Evolutionary conservation across 371 early-diverging fungal species (phyloP), one percentile per base, ranked within the genome.

Genomic region (Mortierella sp.): DNA sequence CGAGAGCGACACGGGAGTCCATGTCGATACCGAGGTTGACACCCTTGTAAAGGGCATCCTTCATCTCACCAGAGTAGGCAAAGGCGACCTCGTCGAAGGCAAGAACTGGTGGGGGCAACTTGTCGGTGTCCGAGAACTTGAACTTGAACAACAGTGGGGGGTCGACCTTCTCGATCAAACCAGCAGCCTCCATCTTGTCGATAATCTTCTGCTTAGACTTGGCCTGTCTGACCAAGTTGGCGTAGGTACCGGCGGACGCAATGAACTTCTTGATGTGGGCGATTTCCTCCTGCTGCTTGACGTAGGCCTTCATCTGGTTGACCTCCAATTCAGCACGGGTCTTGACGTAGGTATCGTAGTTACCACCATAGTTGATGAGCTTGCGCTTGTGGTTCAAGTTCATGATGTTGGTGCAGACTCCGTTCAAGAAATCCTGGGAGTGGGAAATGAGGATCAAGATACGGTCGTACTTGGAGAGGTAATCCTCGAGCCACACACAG

Each of bases 171-270:
- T 99, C 98, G 71, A 99, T 92, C 72, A 99, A 89, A 81, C 99
- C 99, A 78, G 94, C 98, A 79, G 98, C 98, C 90, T 97, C 97
- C 99, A 99, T 99, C 93, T 99, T 99, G 91, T 99, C 99, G 64
- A 99, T 94, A 83, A 98, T 98, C 96, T 99, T 99, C 84, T 98
- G 98, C 91, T 97, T 97, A 72, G 97, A 97, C 92, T 99, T 99
- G 75, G 98, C 99, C 90, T 98, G 99, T 77, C 96, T 93, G 72
- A 99, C 98, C 93, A 99, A 94, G 91, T 98, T 99, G 82, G 99
- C 97, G 91, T 97, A 99, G 72, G 98, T 98, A 97, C 99, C 99
- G 85, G 98, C 98, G 43, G 98, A 97, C 51, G 98, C 97, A 88
- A 99, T 98, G 91, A 99, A 99, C 91, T 97, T 96, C 89, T 98